phyloP scores from a whole-genome alignment of 306 rosid species.

The Fragaria nilgerrensis region DNA sequence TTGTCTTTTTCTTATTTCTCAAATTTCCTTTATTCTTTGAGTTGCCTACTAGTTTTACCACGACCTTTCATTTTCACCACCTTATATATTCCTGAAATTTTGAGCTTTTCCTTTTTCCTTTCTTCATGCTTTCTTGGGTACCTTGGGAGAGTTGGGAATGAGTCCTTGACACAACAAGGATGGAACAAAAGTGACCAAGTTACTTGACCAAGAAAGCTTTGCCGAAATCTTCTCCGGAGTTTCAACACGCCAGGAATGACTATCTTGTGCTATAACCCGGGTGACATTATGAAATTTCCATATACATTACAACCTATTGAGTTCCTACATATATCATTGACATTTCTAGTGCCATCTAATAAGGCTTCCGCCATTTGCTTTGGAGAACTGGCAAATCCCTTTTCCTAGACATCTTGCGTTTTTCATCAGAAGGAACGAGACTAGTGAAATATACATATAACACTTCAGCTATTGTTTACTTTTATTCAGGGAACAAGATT shows the following conservation, averaged over 20 bases:
- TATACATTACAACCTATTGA: no score
- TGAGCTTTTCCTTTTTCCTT: no score
- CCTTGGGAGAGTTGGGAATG: background rate
- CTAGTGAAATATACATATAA: background rate
- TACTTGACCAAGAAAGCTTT: background rate
- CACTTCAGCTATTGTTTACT: conserved; percentile 1
- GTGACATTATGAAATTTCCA: no score
- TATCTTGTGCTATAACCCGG: no score
- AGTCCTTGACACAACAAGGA: background rate
- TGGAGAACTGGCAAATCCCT: no score
- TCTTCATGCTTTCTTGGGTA: background rate
- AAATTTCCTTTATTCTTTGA: background rate
- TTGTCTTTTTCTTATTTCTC: no score
- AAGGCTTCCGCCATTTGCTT: no score
- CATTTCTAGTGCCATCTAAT: no score
- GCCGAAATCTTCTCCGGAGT: background rate
- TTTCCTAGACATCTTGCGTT: background rate
- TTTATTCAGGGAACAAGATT: background rate
- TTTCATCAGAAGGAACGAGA: background rate
- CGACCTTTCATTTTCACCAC: background rate
- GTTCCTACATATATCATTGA: no score
- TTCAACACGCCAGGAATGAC: no score
- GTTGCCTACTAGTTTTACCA: background rate
- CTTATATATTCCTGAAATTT: background rate
- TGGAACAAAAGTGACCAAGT: background rate